Evolutionary conservation across 1,284 basidiomycete genomes (phyloP), one percentile per base, ranked within the genome.

Genomic region (Melampsora medusae): DNA sequence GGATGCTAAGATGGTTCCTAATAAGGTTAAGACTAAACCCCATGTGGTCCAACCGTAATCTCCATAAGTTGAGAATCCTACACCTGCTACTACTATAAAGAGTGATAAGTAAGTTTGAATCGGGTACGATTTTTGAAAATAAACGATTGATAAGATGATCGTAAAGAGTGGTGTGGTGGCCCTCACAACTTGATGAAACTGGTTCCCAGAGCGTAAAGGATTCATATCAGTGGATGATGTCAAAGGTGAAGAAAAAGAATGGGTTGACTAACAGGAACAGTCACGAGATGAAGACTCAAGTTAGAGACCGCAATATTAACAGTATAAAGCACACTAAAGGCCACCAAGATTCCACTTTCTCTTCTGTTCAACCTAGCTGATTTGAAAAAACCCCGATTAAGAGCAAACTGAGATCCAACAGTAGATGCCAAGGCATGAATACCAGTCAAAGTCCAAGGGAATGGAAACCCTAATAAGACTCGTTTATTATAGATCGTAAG

Each of bases 151-250:
- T 78, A 96, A 87, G 62, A 90, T 73, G 78, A 95, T 90, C 2
- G 91, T 93, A 84, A 97, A 97, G 70, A 97, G 86, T 0, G 94
- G 94, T 0, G 93, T 91, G 6, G 91, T 88, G 1, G 93, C 91
- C n/a, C 94, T 90, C 46, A 97, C 89, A 69, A 97, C 92, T 86
- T 97, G 94, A 82, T 97, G 94, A 81, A 97, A 93, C 92, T 94
- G 79, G 4, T 22, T 46, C 6, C 4, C 4, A 38, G 3, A 59
- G 67, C 53, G 50, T 35, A 22, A 7, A 4, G 19, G 6, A 16
- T n/a, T 25, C 31, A 22, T 62, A 17, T 62, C 16, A 17, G 28
- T 16, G 31, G 4, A 22, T 6, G 6, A 4, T 6, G 33, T 56
- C 53, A 22, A 56, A 28, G 6, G 5, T 17, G 0, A 65, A 22